A percentile compares a stretch with the other conserved stretches of the same genome.
These are phyloP conservation scores for Oryza punctata DNA, from an alignment of 176 grass and related monocot species.

Conservation along the genomic window DNA sequence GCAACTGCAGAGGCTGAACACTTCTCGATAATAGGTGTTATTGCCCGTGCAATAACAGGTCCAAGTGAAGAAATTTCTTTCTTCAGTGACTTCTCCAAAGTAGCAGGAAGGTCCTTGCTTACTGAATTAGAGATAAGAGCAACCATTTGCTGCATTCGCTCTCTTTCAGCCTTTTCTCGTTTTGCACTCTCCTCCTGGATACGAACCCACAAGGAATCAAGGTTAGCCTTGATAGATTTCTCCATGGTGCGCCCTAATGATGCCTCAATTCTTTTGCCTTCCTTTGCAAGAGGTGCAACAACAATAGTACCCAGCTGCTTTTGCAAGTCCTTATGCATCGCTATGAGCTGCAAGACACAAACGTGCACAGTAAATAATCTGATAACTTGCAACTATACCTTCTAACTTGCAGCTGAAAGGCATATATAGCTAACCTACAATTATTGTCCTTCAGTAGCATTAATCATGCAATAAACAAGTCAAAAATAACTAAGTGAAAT, in stretches of 20 bases:
- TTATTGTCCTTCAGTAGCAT: not conserved
- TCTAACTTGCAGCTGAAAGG: slow-evolving; percentile 6
- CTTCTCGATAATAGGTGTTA: slow-evolving; percentile 83
- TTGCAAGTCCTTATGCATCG: slow-evolving; percentile 84
- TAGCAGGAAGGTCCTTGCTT: slow-evolving; percentile 77
- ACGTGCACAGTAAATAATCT: slow-evolving; percentile 22
- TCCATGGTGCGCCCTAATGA: slow-evolving; percentile 79
- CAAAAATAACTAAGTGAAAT: slow-evolving; percentile 12
- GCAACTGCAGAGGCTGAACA: slow-evolving; percentile 58
- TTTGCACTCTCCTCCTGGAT: slow-evolving; percentile 77
- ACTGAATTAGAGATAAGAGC: slow-evolving; percentile 71
- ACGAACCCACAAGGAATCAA: slow-evolving; percentile 80
- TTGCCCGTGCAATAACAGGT: slow-evolving; percentile 66
- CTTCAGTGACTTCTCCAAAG: slow-evolving; percentile 76
- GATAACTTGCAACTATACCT: not conserved
- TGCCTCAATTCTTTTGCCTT: slow-evolving; percentile 86
- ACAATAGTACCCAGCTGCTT: slow-evolving; percentile 75
- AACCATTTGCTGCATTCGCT: slow-evolving; percentile 70
- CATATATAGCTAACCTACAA: slow-evolving; percentile 7
- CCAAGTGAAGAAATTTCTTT: slow-evolving; percentile 86
- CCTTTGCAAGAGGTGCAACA: slow-evolving; percentile 65
- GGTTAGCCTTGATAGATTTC: slow-evolving; percentile 77
- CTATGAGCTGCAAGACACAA: slow-evolving; percentile 64
- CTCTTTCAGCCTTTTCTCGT: slow-evolving; percentile 79
- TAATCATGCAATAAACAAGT: not conserved